Evolutionary conservation across 2,329 filamentous ascomycete species (phyloP).

Genomic region (Aureobasidium sp.): DNA sequence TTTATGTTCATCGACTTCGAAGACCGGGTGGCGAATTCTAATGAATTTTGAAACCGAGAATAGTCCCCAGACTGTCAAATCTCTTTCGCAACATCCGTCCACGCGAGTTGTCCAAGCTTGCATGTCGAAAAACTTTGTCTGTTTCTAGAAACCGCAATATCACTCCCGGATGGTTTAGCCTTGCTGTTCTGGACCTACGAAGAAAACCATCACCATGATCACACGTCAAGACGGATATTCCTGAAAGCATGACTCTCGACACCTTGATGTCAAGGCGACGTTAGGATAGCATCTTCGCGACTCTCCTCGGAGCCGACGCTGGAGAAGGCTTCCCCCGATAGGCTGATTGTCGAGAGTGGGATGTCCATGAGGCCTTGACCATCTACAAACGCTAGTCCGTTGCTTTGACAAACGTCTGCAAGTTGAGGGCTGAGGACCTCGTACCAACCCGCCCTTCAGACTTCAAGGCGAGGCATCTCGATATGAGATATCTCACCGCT

Average conservation of each 20-base stretch:
- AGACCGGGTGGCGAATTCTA: no score
- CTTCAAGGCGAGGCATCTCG: background rate
- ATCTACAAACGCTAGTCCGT: background rate
- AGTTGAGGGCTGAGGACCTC: background rate
- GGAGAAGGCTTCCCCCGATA: background rate
- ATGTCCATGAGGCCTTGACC: background rate
- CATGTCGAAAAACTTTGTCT: background rate
- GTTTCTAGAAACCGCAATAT: background rate
- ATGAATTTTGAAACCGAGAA: no score
- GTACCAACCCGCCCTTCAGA: background rate
- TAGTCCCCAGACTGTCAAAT: background rate
- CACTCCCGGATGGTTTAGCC: background rate
- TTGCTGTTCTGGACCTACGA: background rate
- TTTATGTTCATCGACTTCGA: no score
- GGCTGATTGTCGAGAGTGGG: background rate
- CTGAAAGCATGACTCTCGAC: background rate
- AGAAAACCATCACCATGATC: background rate
- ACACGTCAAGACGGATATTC: background rate
- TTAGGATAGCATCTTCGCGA: background rate
- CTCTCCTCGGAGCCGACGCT: background rate
- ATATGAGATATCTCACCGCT: background rate
- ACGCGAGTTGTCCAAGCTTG: background rate
- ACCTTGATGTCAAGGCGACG: background rate
- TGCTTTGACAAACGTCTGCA: background rate
- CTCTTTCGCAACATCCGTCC: background rate